phyloP scores from a whole-genome alignment of 345 rosid genomes.

The Citrus trifoliata region DNA sequence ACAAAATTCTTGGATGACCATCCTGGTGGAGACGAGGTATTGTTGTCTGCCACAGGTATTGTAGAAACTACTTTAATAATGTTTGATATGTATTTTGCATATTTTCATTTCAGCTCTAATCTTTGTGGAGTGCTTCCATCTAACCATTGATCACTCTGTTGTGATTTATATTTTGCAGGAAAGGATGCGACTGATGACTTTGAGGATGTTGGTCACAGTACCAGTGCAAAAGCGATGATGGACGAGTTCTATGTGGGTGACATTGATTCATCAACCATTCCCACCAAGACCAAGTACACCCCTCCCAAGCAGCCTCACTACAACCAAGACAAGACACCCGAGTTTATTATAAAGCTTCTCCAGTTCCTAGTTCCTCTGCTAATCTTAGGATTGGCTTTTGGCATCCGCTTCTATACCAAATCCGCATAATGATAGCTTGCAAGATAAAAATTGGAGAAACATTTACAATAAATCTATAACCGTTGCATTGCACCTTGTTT shows the following conservation, averaged over 20 bases:
- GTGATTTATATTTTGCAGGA: constrained; percentile 35
- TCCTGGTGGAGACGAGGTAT: constrained; percentile 82
- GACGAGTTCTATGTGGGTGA: constrained; percentile 77
- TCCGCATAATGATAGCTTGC: constrained; percentile 27
- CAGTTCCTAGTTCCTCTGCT: constrained; percentile 91
- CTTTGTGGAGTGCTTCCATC: background rate
- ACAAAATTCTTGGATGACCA: constrained; percentile 80
- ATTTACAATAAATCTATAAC: constrained; percentile 3
- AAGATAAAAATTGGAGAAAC: background rate
- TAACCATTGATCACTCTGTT: background rate
- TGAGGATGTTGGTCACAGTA: constrained; percentile 93
- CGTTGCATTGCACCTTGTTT: background rate
- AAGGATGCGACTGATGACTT: constrained; percentile 95
- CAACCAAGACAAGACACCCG: constrained; percentile 77
- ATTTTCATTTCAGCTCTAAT: background rate
- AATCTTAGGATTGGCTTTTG: constrained; percentile 88
- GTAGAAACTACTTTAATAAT: background rate
- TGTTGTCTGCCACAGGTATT: constrained; percentile 63
- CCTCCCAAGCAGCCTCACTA: constrained; percentile 65
- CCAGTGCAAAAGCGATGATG: constrained; percentile 76
- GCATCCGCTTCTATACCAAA: constrained; percentile 75
- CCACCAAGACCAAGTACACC: constrained; percentile 47
- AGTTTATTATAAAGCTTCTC: constrained; percentile 66
- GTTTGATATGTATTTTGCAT: background rate
- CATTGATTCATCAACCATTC: constrained; percentile 64